Evolutionary conservation across 2,329 filamentous ascomycete genomes (phyloP).

Genomic region (Zymoseptoria ardabiliae): DNA sequence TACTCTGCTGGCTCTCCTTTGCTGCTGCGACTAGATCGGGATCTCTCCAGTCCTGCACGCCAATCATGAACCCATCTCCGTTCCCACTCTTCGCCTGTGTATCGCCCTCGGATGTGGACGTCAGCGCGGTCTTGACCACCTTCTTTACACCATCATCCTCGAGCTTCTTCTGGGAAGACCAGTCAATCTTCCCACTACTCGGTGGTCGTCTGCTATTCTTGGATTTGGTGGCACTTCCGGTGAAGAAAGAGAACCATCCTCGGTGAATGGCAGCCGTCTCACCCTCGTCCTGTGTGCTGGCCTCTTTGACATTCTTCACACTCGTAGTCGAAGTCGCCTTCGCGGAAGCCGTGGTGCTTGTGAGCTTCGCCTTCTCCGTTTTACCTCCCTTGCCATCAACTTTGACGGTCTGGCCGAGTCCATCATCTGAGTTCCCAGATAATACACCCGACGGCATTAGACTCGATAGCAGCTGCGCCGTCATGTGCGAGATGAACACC

Average conservation of each 20-base stretch:
- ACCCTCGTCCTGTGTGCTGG: constrained; percentile 7
- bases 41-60: constrained; percentile 82
- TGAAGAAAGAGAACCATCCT: constrained; percentile 42
- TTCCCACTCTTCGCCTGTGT: constrained; percentile 23
- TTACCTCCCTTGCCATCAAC: neutral
- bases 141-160: constrained; percentile 48
- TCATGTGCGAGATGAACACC: constrained; percentile 90
- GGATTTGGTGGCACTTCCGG: constrained; percentile 7
- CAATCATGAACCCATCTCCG: constrained; percentile 66
- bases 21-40: constrained; percentile 57
- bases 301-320: constrained; percentile 7
- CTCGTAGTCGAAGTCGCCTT: constrained; percentile 15
- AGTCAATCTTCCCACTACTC: constrained; percentile 66
- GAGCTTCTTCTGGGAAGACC: constrained; percentile 63
- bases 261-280: constrained; percentile 2
- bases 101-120: constrained; percentile 26
- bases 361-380: constrained; percentile 20
- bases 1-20: constrained; percentile 19
- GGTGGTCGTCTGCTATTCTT: constrained; percentile 56
- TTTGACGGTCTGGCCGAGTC: constrained; percentile 22
- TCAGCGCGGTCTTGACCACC: constrained; percentile 14
- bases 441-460: constrained; percentile 63
- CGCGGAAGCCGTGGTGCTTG: constrained; percentile 17
- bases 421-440: constrained; percentile 37
- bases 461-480: constrained; percentile 84